phyloP scores from a whole-genome alignment of 345 rosid genomes.

The Raphanus sativus region DNA sequence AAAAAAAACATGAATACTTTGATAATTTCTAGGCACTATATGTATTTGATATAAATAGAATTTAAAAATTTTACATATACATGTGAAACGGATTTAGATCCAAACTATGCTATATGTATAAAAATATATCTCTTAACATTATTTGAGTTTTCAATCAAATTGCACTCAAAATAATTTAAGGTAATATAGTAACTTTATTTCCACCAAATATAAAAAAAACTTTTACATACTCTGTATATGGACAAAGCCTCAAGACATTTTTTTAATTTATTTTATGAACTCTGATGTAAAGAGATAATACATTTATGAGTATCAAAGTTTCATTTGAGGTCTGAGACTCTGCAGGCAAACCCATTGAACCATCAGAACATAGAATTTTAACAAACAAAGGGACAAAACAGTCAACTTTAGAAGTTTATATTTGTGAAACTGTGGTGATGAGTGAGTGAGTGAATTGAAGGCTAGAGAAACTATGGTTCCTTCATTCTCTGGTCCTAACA shows the following conservation, averaged over 20 bases:
- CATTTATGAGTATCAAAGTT: constrained; percentile 32
- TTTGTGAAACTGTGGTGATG: too few species aligned
- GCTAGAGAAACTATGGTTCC: constrained; percentile 21
- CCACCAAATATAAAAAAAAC: neutral
- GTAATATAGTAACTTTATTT: neutral
- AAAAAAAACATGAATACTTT: too few species aligned
- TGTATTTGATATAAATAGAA: neutral
- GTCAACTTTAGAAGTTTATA: neutral
- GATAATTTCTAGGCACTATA: neutral
- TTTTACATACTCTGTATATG: constrained; percentile 27
- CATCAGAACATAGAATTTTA: constrained; percentile 33
- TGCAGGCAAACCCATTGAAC: constrained; percentile 26
- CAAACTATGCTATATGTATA: neutral
- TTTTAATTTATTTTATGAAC: neutral
- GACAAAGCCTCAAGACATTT: constrained; percentile 5
- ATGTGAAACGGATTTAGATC: constrained; percentile 4
- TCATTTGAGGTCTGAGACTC: constrained; percentile 33
- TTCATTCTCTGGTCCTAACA: constrained; percentile 30
- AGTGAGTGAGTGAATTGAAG: constrained; percentile 18
- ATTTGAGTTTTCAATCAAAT: constrained; percentile 4
- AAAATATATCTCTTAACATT: neutral
- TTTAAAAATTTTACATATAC: neutral
- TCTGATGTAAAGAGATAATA: constrained; percentile 3
- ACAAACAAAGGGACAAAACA: constrained; percentile 38
- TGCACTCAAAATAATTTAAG: constrained; percentile 3